These are phyloP conservation scores for Penicillium thymicola DNA, from an alignment of 2,329 filamentous ascomycete species.

Conservation along the genomic window DNA sequence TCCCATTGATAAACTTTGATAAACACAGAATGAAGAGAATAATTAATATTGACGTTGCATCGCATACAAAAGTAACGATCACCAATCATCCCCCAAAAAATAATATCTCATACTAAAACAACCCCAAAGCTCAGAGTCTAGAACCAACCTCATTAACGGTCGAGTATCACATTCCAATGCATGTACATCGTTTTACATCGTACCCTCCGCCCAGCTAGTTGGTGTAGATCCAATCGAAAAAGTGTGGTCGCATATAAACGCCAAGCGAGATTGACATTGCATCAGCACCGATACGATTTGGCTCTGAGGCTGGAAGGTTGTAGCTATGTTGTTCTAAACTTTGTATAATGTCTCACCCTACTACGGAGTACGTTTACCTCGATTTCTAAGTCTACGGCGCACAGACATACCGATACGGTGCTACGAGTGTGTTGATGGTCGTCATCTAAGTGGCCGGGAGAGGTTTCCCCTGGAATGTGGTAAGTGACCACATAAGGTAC, in stretches of 20 bases:
- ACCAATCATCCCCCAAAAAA: neutral
- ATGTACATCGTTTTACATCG: constrained; percentile 8
- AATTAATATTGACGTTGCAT: neutral
- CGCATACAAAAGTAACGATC: neutral
- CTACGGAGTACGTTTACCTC: neutral
- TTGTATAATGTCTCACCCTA: neutral
- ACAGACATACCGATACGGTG: constrained; percentile 13
- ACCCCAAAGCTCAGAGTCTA: neutral
- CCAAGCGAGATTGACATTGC: neutral
- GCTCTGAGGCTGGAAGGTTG: neutral
- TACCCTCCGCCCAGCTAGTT: neutral
- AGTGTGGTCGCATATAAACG: neutral
- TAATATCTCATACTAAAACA: neutral
- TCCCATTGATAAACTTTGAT: neutral
- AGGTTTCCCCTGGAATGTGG: constrained; percentile 9
- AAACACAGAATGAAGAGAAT: neutral
- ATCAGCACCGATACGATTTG: neutral
- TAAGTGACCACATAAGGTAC: neutral
- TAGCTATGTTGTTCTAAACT: neutral
- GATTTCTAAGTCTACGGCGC: neutral
- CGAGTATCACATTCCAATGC: constrained; percentile 25
- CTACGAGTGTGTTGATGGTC: neutral
- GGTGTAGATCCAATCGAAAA: neutral
- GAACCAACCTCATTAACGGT: constrained; percentile 3
- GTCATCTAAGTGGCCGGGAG: neutral